Evolutionary conservation across 2,329 filamentous ascomycete species (phyloP).

Genomic region (Curvularia sp.): DNA sequence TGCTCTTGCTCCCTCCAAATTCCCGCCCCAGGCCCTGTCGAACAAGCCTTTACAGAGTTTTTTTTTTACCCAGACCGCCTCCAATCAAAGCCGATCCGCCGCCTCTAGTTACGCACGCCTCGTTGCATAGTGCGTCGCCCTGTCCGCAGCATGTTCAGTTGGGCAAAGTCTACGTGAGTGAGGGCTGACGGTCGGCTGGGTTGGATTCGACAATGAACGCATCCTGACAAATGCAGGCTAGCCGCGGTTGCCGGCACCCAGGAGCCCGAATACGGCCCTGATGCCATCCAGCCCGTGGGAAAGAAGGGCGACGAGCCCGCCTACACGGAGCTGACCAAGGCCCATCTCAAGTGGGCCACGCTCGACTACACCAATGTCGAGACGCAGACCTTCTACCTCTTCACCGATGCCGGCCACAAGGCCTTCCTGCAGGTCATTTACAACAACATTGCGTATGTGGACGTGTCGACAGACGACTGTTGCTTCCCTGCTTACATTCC

Average conservation of each 20-base stretch:
- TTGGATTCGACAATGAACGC: conserved; percentile 22
- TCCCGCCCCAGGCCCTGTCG: conserved; percentile 30
- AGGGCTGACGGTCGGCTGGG: conserved; percentile 11
- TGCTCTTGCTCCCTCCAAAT: conserved; percentile 31
- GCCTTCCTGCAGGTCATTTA: conserved; percentile 92
- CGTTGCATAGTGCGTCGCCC: conserved; percentile 42
- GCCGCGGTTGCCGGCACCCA: conserved; percentile 90
- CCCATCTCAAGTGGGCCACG: conserved; percentile 82
- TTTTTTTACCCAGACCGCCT: conserved; percentile 38
- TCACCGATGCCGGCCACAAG: conserved; percentile 76
- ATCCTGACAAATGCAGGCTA: conserved; percentile 53
- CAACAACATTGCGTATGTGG: conserved; percentile 88
- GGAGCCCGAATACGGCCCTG: conserved; percentile 92
- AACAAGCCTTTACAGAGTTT: conserved; percentile 36
- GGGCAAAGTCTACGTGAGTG: conserved; percentile 88
- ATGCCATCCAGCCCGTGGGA: conserved; percentile 84
- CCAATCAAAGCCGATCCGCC: conserved; percentile 29
- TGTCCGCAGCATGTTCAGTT: conserved; percentile 76
- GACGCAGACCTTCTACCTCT: conserved; percentile 93
- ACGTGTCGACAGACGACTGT: background rate
- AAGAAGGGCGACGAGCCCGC: conserved; percentile 78
- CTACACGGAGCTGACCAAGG: conserved; percentile 78
- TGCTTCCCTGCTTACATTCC: conserved; percentile 26
- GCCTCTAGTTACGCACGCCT: conserved; percentile 34
- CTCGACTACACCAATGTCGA: conserved; percentile 89